A percentile compares a stretch with the other conserved stretches of the same genome.
phyloP scores from a whole-genome alignment of 208 protist genomes.

The Crithidia thermophila region DNA sequence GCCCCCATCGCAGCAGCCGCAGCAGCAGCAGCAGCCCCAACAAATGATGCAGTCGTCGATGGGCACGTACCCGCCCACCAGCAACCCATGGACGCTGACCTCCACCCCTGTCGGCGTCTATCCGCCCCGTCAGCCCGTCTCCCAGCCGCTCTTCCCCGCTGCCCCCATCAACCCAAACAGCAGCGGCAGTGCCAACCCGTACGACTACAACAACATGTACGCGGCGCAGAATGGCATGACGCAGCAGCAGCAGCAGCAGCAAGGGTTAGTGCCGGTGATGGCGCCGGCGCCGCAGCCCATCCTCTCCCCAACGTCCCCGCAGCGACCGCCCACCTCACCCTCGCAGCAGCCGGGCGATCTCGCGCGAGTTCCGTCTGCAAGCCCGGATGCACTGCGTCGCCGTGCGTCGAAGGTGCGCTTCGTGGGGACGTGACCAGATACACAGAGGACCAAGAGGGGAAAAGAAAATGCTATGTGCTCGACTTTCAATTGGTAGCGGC shows the following conservation, averaged over 20 bases:
- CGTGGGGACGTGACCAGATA: too few relatives aligned
- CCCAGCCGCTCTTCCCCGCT: neutral
- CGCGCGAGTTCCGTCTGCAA: neutral
- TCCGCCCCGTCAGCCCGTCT: neutral
- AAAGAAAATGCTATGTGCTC: neutral
- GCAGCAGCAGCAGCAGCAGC: neutral
- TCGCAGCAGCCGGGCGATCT: neutral
- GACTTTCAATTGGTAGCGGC: neutral
- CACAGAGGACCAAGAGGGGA: neutral
- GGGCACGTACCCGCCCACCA: neutral
- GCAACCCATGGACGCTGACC: neutral
- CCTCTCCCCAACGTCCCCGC: neutral
- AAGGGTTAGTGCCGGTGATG: neutral
- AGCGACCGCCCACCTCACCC: neutral
- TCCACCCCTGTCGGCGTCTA: neutral
- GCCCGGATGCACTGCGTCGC: slow-evolving; percentile 22
- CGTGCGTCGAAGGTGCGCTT: slow-evolving; percentile 29
- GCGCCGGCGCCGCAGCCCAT: neutral
- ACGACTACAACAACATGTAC: slow-evolving; percentile 14
- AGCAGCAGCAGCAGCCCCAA: slow-evolving; percentile 2
- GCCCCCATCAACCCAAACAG: neutral
- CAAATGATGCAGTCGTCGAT: neutral
- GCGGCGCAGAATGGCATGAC: neutral
- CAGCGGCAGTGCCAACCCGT: neutral
- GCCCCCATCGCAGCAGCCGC: neutral